Evolutionary conservation across 2,329 filamentous ascomycete genomes (phyloP).

Genomic region (Sporothrix pallida): DNA sequence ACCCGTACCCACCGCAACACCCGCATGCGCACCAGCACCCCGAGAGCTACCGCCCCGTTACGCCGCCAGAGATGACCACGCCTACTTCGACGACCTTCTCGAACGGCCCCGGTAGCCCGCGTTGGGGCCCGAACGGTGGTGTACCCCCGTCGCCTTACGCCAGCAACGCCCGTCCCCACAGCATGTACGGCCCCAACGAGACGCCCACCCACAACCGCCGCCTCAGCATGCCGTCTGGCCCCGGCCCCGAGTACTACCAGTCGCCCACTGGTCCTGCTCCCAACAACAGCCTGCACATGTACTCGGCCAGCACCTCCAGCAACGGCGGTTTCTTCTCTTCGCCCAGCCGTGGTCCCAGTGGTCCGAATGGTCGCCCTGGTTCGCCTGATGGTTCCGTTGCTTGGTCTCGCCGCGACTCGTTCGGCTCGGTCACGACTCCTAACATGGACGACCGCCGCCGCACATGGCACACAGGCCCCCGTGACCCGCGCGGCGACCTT

Average conservation of each 20-base stretch:
- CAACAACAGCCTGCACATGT: slow-evolving; percentile 51
- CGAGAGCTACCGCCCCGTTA: slow-evolving; percentile 67
- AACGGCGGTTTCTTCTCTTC: slow-evolving; percentile 58
- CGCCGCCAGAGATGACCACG: slow-evolving; percentile 77
- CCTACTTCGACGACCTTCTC: slow-evolving; percentile 85
- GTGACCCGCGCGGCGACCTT: slow-evolving; percentile 55
- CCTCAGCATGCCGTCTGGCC: slow-evolving; percentile 72
- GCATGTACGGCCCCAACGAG: slow-evolving; percentile 70
- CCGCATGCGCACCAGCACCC: slow-evolving; percentile 42
- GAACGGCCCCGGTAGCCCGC: slow-evolving; percentile 75
- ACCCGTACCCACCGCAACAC: too few relatives aligned
- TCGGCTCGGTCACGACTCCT: slow-evolving; percentile 54
- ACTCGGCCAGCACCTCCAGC: slow-evolving; percentile 62
- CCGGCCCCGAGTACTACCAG: neutral
- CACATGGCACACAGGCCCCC: slow-evolving; percentile 88
- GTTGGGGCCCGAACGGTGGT: slow-evolving; percentile 70
- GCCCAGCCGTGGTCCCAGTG: slow-evolving; percentile 48
- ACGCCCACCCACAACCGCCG: slow-evolving; percentile 67
- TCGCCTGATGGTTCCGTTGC: slow-evolving; percentile 66
- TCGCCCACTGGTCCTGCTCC: slow-evolving; percentile 56
- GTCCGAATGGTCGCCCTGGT: slow-evolving; percentile 55
- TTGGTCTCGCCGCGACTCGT: slow-evolving; percentile 70
- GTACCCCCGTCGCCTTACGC: slow-evolving; percentile 75
- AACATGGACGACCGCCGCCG: slow-evolving; percentile 72
- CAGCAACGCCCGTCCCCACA: slow-evolving; percentile 71